Evolutionary conservation across 148 eudicot species (phyloP).

Genomic region (Camellia sinensis): DNA sequence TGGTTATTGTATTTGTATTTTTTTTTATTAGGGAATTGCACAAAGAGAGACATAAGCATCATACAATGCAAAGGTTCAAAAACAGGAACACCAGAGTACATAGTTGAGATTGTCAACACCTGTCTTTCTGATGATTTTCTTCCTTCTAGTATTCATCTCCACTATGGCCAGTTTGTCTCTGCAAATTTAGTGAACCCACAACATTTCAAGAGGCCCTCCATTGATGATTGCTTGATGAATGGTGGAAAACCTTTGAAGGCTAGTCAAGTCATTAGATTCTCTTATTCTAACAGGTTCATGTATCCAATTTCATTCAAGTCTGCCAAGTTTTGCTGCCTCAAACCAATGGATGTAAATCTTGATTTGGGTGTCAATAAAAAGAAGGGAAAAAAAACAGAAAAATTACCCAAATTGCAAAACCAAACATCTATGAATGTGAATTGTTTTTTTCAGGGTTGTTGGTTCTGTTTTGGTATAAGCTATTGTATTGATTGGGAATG

Average conservation of each 20-base stretch:
- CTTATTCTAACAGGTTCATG: conserved; percentile 43
- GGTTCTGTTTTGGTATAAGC: too few relatives aligned
- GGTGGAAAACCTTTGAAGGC: conserved; percentile 32
- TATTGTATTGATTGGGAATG: not conserved
- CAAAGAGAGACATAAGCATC: conserved; percentile 22
- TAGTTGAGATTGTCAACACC: conserved; percentile 37
- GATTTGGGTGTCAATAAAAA: too few relatives aligned
- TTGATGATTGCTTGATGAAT: conserved; percentile 44
- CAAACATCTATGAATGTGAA: too few relatives aligned
- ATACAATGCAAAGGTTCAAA: conserved; percentile 16
- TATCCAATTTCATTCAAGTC: conserved; percentile 42
- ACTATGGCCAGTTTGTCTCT: conserved; percentile 49
- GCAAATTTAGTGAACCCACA: conserved; percentile 42
- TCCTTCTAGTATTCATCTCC: conserved; percentile 37
- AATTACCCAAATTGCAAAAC: too few relatives aligned
- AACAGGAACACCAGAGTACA: conserved; percentile 17
- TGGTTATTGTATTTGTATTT: not conserved
- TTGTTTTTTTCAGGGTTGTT: too few relatives aligned
- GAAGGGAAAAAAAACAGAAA: too few relatives aligned
- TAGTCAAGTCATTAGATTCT: conserved; percentile 35
- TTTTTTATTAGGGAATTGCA: conserved; percentile 7
- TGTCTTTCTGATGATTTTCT: conserved; percentile 32
- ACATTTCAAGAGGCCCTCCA: conserved; percentile 32
- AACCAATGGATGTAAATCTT: not conserved
- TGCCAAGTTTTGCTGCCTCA: conserved; percentile 32